phyloP scores from a whole-genome alignment of 768 basidiomycete genomes.

The Dictyophora rubrovolvata region DNA sequence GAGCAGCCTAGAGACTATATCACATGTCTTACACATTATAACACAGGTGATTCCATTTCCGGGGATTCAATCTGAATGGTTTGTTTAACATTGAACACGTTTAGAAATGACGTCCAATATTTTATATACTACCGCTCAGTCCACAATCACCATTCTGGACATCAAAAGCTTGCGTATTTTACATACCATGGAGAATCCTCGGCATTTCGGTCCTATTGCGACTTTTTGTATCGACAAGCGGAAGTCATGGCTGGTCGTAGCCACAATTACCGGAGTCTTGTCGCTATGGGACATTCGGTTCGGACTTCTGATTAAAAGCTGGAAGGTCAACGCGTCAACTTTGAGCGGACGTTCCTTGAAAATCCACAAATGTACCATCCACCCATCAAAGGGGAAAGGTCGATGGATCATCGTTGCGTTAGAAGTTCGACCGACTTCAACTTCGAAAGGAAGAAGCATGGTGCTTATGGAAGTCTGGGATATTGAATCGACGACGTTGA shows the following conservation, averaged over 20 bases:
- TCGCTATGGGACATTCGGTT: slow-evolving; percentile 95
- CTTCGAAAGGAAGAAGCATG: slow-evolving; percentile 26
- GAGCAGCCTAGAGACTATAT: slow-evolving; percentile 70
- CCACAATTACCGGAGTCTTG: slow-evolving; percentile 75
- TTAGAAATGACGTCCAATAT: slow-evolving; percentile 71
- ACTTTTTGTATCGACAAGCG: slow-evolving; percentile 76
- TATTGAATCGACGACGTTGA: slow-evolving; percentile 66
- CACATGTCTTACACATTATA: slow-evolving; percentile 71
- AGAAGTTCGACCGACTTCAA: slow-evolving; percentile 25
- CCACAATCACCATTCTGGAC: slow-evolving; percentile 66
- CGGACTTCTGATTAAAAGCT: slow-evolving; percentile 77
- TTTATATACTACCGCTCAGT: slow-evolving; percentile 77
- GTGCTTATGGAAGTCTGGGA: slow-evolving; percentile 85
- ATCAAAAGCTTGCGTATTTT: slow-evolving; percentile 73
- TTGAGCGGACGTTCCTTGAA: slow-evolving; percentile 41
- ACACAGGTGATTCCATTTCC: slow-evolving; percentile 16
- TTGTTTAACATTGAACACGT: background rate
- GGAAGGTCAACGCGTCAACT: slow-evolving; percentile 56
- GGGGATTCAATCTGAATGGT: background rate
- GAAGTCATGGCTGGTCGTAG: slow-evolving; percentile 80
- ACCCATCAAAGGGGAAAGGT: slow-evolving; percentile 80
- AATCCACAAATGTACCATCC: slow-evolving; percentile 67
- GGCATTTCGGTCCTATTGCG: slow-evolving; percentile 79
- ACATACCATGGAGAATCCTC: slow-evolving; percentile 73
- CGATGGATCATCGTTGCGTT: slow-evolving; percentile 85